Evolutionary conservation across 306 rosid genomes (phyloP), one percentile per base, ranked within the genome.

Genomic region (Cicer yamashitae): DNA sequence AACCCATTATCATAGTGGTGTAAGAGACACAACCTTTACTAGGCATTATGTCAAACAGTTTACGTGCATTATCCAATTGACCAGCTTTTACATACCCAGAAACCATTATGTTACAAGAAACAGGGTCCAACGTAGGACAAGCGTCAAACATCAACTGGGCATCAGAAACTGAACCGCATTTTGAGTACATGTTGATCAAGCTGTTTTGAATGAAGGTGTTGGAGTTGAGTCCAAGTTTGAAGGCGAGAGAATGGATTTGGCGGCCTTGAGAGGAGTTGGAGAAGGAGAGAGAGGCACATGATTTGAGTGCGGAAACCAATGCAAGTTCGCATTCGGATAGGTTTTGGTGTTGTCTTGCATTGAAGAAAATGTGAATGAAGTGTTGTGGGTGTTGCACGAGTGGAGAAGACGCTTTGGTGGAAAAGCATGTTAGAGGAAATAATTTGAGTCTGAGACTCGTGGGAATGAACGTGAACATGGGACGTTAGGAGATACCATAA

Each of bases 1-100:
- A 86, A 68, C 98, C 96, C 89, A 86, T 82, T 13, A 91, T 89
- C 97, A 94, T 91, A 39, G 96, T 85, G 1, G 98, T 91, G 69
- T 88, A 94, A 11, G 98, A 88, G 44, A 94, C 88, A 78, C 88
- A 90, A 14, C 84, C 82, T 81, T 76, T 91, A 3, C 11, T 8
- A 9, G 96, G 96, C 92, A 88, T 94, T 84, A 38, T 67, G 14
- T 84, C 93, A 74, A 94, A 94, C 89, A 94, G 15, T 11, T 72
- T 78, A 78, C 91, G 93, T 6, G 96, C 98, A 67, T 52, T 71
- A 8, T 78, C 78, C 79, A 90, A 76, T 48, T 70, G 89, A 20
- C 93, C 89, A 39, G 66, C 72, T 87, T 79, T 91, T 3, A 85
- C 66, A 79, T 81, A 91, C 85, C 93, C 98, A 11, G 83, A 68